Percentiles rank a stretch among this genome's conserved stretches.
Evolutionary conservation across 108 stramenopile genomes (phyloP).

Genomic region (Pseudonitzschia multistriata): DNA sequence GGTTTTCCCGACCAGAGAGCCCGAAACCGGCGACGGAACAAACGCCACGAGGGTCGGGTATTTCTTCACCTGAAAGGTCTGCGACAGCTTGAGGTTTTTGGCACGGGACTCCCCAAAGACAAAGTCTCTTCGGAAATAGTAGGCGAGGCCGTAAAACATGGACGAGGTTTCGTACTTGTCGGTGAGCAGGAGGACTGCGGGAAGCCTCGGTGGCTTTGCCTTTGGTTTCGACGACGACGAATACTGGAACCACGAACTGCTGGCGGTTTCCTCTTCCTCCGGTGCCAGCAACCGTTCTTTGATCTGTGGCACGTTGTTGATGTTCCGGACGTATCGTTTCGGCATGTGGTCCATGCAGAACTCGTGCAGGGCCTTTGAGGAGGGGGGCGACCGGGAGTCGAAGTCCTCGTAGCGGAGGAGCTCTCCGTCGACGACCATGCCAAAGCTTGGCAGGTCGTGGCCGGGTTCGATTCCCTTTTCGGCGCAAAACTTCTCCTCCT

Average conservation of each 20-base stretch:
- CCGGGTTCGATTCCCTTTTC: slow-evolving; percentile 32
- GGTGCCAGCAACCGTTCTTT: slow-evolving; percentile 41
- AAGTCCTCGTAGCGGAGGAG: slow-evolving; percentile 29
- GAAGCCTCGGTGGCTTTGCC: slow-evolving; percentile 6
- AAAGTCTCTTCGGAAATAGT: slow-evolving; percentile 58
- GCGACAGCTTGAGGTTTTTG: slow-evolving; percentile 65
- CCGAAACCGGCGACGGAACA: slow-evolving; percentile 23
- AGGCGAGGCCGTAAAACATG: slow-evolving; percentile 64
- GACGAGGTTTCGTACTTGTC: slow-evolving; percentile 84
- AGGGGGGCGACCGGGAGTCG: slow-evolving; percentile 6
- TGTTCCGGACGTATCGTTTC: slow-evolving; percentile 54
- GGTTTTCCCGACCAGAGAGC: not conserved
- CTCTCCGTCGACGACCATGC: slow-evolving; percentile 61
- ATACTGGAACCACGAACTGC: not conserved
- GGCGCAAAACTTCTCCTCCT: slow-evolving; percentile 56
- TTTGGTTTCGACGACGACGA: slow-evolving; percentile 11
- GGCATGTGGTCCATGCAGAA: slow-evolving; percentile 56
- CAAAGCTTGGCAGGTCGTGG: slow-evolving; percentile 53
- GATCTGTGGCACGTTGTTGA: slow-evolving; percentile 57
- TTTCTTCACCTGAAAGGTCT: slow-evolving; percentile 62
- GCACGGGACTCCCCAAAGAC: slow-evolving; percentile 72
- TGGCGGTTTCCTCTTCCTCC: slow-evolving; percentile 8
- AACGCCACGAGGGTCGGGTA: slow-evolving; percentile 67
- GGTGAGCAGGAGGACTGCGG: slow-evolving; percentile 58
- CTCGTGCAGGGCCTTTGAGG: slow-evolving; percentile 58